Percentiles rank a stretch among this genome's conserved stretches.
phyloP scores from a whole-genome alignment of 2,329 filamentous ascomycete genomes.

The Myriosclerotinia curreyana region DNA sequence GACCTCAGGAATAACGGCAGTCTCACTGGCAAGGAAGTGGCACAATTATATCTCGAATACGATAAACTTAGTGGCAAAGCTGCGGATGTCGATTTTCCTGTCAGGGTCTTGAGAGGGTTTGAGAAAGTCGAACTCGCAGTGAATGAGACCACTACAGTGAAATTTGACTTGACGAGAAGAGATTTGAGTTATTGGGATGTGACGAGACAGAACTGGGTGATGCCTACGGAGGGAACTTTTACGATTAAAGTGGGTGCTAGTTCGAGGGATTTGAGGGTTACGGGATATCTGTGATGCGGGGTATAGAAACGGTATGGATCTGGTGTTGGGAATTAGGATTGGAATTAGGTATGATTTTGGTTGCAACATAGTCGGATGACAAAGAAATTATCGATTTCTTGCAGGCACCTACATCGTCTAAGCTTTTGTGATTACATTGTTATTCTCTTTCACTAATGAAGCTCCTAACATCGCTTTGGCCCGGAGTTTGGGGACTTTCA shows the following conservation, averaged over 20 bases:
- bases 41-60: constrained; percentile 55
- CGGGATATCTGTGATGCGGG: constrained; percentile 24
- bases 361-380: background rate
- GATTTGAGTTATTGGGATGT: constrained; percentile 66
- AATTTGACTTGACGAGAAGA: constrained; percentile 53
- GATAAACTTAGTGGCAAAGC: constrained; percentile 30
- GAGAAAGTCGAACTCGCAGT: constrained; percentile 56
- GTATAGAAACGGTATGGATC: background rate
- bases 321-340: background rate
- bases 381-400: too few relatives aligned
- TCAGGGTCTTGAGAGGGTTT: constrained; percentile 68
- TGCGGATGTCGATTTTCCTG: constrained; percentile 54
- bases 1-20: constrained; percentile 59
- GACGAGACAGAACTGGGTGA: constrained; percentile 60
- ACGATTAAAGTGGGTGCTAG: constrained; percentile 43
- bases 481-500: too few relatives aligned
- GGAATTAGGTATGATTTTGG: background rate
- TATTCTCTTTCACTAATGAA: background rate
- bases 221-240: constrained; percentile 49
- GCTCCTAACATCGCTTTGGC: too few relatives aligned
- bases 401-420: background rate
- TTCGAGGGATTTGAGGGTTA: constrained; percentile 40
- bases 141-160: constrained; percentile 48
- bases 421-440: background rate
- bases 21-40: constrained; percentile 50